phyloP scores from a whole-genome alignment of 768 basidiomycete species.

The Cystobasidium onofrii region DNA sequence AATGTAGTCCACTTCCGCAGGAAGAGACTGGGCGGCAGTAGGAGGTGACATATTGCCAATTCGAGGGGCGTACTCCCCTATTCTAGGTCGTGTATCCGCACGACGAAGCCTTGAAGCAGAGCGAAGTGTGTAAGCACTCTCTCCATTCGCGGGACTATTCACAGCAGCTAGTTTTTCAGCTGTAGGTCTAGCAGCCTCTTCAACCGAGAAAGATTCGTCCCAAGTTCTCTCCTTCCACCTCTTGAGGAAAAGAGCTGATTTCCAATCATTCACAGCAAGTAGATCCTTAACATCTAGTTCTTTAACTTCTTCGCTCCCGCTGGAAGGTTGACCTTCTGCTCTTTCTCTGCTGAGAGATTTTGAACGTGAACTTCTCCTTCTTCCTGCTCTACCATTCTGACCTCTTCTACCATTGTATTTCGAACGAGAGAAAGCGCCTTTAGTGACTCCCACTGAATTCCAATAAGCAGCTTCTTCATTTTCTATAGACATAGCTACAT shows the following conservation, averaged over 20 bases:
- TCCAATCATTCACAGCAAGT: not conserved
- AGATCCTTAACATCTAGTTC: conserved; percentile 9
- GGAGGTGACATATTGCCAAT: not conserved
- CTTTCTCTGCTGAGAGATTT: conserved; percentile 4
- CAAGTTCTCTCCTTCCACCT: conserved; percentile 39
- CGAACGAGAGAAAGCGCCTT: not conserved
- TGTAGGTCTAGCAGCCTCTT: conserved; percentile 28
- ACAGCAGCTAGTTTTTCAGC: conserved; percentile 18
- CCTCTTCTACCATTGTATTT: not conserved
- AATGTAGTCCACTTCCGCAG: conserved; percentile 45
- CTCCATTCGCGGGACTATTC: not conserved
- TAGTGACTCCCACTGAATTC: not conserved
- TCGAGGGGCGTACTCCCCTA: not conserved
- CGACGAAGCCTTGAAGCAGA: not conserved
- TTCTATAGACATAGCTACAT: not conserved
- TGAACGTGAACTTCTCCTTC: conserved; percentile 28
- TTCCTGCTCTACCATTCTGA: not conserved
- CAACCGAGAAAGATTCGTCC: conserved; percentile 32
- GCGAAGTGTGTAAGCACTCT: not conserved
- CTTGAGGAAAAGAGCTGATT: conserved; percentile 31
- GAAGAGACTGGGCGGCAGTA: not conserved
- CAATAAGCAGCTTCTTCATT: not conserved
- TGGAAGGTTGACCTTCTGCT: not conserved
- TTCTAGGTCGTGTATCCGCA: conserved; percentile 2
- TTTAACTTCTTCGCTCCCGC: not conserved